These are phyloP conservation scores for Porcisia hertigi DNA, from an alignment of 208 protist genomes.

Conservation along the genomic window DNA sequence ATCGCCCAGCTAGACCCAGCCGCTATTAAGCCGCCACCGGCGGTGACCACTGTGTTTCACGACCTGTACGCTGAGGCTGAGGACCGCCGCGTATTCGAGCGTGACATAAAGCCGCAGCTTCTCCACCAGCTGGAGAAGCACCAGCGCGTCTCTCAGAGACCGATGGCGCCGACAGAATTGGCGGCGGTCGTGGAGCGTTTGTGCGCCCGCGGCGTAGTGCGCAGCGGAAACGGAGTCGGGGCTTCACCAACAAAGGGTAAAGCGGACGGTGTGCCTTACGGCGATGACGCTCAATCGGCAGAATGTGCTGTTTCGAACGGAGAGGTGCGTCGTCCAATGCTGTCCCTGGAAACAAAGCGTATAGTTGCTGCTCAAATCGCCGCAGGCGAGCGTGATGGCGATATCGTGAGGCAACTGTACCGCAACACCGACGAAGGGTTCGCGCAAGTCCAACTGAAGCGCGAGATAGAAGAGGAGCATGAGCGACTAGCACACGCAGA, in stretches of 20 bases:
- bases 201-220: constrained; percentile 42
- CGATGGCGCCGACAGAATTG: constrained; percentile 36
- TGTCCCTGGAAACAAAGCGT: constrained; percentile 51
- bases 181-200: constrained; percentile 69
- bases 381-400: constrained; percentile 40
- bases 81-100: constrained; percentile 52
- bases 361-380: constrained; percentile 57
- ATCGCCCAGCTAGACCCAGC: constrained; percentile 42
- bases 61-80: constrained; percentile 65
- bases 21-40: constrained; percentile 10
- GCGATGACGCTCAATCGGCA: background rate
- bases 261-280: constrained; percentile 1
- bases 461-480: constrained; percentile 36
- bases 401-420: constrained; percentile 50
- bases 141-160: constrained; percentile 15
- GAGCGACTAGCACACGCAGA: constrained; percentile 28
- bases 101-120: constrained; percentile 51
- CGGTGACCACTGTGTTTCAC: constrained; percentile 46
- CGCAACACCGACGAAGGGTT: constrained; percentile 19
- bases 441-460: constrained; percentile 14
- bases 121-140: constrained; percentile 57
- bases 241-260: background rate
- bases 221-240: constrained; percentile 6
- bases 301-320: background rate
- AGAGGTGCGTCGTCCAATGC: constrained; percentile 34